Base-by-base conservation (phyloP, 345 rosid genomes). In the Erysimum cheiranthoides region DNA sequence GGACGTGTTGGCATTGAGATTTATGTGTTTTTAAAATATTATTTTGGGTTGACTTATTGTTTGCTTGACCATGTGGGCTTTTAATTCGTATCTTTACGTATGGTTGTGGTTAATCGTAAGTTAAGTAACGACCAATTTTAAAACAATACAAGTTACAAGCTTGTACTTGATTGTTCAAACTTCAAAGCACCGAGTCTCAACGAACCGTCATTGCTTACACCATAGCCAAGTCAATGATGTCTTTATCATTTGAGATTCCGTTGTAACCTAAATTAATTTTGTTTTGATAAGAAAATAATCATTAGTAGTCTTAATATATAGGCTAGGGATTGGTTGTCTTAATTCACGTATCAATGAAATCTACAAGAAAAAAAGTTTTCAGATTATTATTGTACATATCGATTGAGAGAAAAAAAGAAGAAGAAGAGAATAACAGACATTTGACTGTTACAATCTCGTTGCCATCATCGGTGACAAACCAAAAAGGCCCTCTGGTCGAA, bases 51-150 rank as follows among this genome's bases (percentile, higher is more conserved):
- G 73, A 75, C 73, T 68, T 59, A n/a, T 30, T 40, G 35, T 57
- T 74, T 47, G 68, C 45, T 32, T 46, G 51, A 67, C 56, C n/a
- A 28, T 5, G 34, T 49, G 50, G 5, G 56, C 54, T 30, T 63
- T 52, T 40, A 30, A 46, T 49, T 68, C 73, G 53, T 67, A 68
- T 42, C 68, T 75, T 75, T 60, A 68, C 79, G 16, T 50, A 46
- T 66, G 28, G 45, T 49, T 58, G 42, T 40, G 52, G 38, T 50
- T 50, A 52, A 40, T 51, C 77, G 10, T 40, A 73, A 49, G 36
- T 67, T 40, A 73, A 49, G 36, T 67, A 47, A 31, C 72, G 49
- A 54, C 39, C 58, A n/a, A 27, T 34, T 74, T 32, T 0, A 34
- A 35, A 56, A 32, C 21, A 56, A 56, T 52, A 40, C 61, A 50